Evolutionary conservation across 108 stramenopile species (phyloP).

Genomic region (Schizochytrium sp.): DNA sequence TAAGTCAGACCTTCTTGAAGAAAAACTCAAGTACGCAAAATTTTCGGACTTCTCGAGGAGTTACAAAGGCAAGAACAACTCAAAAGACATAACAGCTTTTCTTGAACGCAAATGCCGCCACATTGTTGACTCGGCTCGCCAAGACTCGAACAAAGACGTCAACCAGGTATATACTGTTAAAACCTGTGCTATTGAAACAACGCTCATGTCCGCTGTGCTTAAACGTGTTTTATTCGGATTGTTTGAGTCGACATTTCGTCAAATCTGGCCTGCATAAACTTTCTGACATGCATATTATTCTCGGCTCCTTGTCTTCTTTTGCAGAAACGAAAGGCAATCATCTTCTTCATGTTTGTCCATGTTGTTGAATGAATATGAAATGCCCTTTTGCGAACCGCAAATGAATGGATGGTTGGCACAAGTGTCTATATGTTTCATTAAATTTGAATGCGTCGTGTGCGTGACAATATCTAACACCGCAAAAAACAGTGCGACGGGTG

Average conservation of each 20-base stretch:
- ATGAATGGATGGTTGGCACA: too few relatives aligned
- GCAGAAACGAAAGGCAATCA: too few relatives aligned
- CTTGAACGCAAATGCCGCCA: neutral
- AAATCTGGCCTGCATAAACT: neutral
- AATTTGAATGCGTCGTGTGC: too few relatives aligned
- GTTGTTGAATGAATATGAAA: too few relatives aligned
- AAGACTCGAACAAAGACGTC: neutral
- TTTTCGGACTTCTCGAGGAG: neutral
- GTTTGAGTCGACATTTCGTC: neutral
- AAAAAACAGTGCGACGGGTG: too few relatives aligned
- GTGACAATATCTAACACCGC: too few relatives aligned
- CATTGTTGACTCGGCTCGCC: neutral
- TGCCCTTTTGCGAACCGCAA: too few relatives aligned
- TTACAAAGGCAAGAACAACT: constrained; percentile 23
- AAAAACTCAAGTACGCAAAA: neutral
- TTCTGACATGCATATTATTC: too few relatives aligned
- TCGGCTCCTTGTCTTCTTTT: too few relatives aligned
- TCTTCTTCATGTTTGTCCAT: too few relatives aligned
- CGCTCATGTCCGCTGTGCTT: constrained; percentile 6
- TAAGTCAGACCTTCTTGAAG: constrained; percentile 12
- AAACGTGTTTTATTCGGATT: neutral
- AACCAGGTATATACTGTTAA: neutral
- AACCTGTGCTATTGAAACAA: constrained; percentile 17
- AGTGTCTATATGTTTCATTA: too few relatives aligned
- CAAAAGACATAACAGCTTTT: neutral